phyloP scores from a whole-genome alignment of 1,284 basidiomycete genomes.

The Ceratorhiza oryzae-sativae region DNA sequence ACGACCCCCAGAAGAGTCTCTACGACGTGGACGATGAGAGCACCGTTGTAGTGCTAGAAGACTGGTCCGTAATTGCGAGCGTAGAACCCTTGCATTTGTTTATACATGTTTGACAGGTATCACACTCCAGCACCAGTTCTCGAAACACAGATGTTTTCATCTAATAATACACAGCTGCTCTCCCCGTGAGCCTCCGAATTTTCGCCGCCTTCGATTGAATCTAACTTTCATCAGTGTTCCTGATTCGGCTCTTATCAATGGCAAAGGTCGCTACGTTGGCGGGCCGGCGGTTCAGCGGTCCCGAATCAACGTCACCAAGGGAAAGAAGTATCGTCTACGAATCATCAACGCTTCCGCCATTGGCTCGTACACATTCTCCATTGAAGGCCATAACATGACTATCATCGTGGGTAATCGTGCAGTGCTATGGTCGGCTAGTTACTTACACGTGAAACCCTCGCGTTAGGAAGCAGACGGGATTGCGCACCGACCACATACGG shows the following conservation, averaged over 20 bases:
- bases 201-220: too few species aligned
- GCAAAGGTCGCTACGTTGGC: slow-evolving; percentile 34
- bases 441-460: too few species aligned
- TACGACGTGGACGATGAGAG: slow-evolving; percentile 36
- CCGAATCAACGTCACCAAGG: slow-evolving; percentile 54
- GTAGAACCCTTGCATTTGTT: not conserved
- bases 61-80: slow-evolving; percentile 3
- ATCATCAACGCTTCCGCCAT: slow-evolving; percentile 71
- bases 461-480: slow-evolving; percentile 21
- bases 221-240: slow-evolving; percentile 11
- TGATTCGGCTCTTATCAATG: slow-evolving; percentile 34
- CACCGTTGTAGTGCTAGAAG: slow-evolving; percentile 23
- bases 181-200: slow-evolving; percentile 35
- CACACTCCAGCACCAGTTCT: slow-evolving; percentile 21
- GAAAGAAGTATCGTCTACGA: slow-evolving; percentile 75
- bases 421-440: not conserved
- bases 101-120: slow-evolving; percentile 16
- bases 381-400: slow-evolving; percentile 33
- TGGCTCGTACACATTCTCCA: slow-evolving; percentile 28
- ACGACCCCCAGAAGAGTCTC: slow-evolving; percentile 21
- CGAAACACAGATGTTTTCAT: slow-evolving; percentile 13
- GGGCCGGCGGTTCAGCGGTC: slow-evolving; percentile 13
- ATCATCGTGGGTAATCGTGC: slow-evolving; percentile 20
- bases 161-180: slow-evolving; percentile 14
- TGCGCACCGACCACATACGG: slow-evolving; percentile 45